Conservation (phyloP, 495 filamentous ascomycete genomes). For the Podospora didyma region DNA sequence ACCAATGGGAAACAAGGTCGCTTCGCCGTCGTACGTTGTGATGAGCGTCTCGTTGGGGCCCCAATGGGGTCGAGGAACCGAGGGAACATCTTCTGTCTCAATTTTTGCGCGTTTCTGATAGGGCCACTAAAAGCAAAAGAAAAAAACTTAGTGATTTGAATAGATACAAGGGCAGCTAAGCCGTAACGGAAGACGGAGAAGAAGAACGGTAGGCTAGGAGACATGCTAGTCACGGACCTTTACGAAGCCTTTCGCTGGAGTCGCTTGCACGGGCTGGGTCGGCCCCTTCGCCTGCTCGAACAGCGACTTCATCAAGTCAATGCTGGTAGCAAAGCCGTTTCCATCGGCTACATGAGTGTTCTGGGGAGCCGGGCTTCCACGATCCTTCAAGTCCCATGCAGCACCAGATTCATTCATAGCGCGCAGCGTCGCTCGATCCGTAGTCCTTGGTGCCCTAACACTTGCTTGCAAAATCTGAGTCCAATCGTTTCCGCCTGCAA, state of each 20-base stretch:
- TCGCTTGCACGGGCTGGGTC: conserved; percentile 34
- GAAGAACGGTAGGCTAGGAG: conserved; percentile 64
- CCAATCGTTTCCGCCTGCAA: conserved; percentile 67
- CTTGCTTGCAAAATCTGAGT: conserved; percentile 86
- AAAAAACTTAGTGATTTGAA: conserved; percentile 35
- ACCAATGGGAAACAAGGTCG: conserved; percentile 19
- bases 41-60: conserved; percentile 68
- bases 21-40: conserved; percentile 42
- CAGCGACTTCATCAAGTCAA: conserved; percentile 89
- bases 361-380: conserved; percentile 29
- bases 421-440: conserved; percentile 60
- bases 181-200: conserved; percentile 25
- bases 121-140: conserved; percentile 71
- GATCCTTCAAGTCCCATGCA: conserved; percentile 32
- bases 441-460: conserved; percentile 77
- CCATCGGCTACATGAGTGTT: conserved; percentile 41
- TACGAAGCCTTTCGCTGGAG: conserved; percentile 39
- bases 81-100: conserved; percentile 55
- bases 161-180: conserved; percentile 31
- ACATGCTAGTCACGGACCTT: conserved; percentile 56
- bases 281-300: conserved; percentile 61
- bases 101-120: conserved; percentile 73
- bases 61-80: conserved; percentile 69
- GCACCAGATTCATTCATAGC: conserved; percentile 43
- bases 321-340: conserved; percentile 67